Percentiles rank a stretch among this genome's conserved stretches.
Evolutionary conservation across 2,329 filamentous ascomycete genomes (phyloP).

Genomic region (Xylaria sp.): DNA sequence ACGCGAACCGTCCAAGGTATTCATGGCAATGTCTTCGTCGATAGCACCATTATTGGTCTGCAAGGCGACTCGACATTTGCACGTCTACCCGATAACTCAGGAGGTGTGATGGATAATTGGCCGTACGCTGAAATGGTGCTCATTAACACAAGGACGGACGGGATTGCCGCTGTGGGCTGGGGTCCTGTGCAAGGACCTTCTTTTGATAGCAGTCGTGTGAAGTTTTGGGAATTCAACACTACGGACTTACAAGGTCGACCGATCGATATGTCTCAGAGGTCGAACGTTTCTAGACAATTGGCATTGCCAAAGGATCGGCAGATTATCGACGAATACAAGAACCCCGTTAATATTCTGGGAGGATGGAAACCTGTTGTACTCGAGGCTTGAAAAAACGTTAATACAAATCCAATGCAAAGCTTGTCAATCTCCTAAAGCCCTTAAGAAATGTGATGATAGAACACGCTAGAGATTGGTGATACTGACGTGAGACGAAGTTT

Average conservation of each 20-base stretch:
- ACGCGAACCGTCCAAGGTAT: conserved; percentile 35
- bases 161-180: conserved; percentile 29
- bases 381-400: not conserved
- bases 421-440: not conserved
- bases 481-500: not conserved
- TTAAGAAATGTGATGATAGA: not conserved
- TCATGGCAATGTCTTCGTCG: conserved; percentile 33
- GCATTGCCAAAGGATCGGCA: conserved; percentile 11
- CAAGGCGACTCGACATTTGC: conserved; percentile 27
- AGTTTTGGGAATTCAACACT: conserved; percentile 35
- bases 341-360: conserved; percentile 25
- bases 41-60: conserved; percentile 29
- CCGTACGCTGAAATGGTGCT: conserved; percentile 35
- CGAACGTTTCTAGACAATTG: conserved; percentile 31
- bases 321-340: conserved; percentile 20
- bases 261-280: conserved; percentile 21
- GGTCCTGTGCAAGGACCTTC: conserved; percentile 32
- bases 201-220: conserved; percentile 31
- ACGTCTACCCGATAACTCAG: conserved; percentile 32
- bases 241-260: conserved; percentile 24
- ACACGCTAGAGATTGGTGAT: no score
- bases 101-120: conserved; percentile 35
- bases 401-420: not conserved
- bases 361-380: conserved; percentile 32
- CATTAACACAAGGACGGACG: conserved; percentile 28